Conservation (phyloP, 1,284 basidiomycete genomes). For the Apiotrichum laibachii region DNA sequence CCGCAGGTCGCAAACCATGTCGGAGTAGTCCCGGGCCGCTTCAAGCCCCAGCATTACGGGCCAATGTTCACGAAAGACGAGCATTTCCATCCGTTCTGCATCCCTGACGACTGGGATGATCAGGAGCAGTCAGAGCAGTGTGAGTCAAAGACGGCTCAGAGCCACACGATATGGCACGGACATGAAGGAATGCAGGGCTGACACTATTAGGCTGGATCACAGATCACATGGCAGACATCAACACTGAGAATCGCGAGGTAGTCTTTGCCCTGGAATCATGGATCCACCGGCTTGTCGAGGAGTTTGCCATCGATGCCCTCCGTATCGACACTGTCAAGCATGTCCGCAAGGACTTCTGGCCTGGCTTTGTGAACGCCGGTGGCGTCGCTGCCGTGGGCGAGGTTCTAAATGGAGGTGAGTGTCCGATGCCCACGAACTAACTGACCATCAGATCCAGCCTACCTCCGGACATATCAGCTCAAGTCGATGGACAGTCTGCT, state of each 20-base stretch:
- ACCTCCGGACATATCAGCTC: slow-evolving; percentile 46
- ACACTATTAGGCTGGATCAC: slow-evolving; percentile 48
- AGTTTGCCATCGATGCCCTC: slow-evolving; percentile 53
- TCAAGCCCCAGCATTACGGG: slow-evolving; percentile 24
- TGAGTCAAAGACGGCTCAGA: slow-evolving; percentile 16
- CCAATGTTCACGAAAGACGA: slow-evolving; percentile 12
- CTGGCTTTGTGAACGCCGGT: slow-evolving; percentile 48
- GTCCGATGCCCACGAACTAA: background rate
- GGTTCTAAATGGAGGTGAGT: slow-evolving; percentile 51
- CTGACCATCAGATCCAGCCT: slow-evolving; percentile 40
- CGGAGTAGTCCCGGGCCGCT: slow-evolving; percentile 42
- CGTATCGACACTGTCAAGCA: slow-evolving; percentile 56
- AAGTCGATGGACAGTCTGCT: slow-evolving; percentile 57
- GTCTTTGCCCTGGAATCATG: slow-evolving; percentile 49
- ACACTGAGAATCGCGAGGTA: slow-evolving; percentile 53
- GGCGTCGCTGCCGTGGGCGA: slow-evolving; percentile 55
- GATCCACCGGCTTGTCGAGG: slow-evolving; percentile 50
- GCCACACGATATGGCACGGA: too few species aligned
- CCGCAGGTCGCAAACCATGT: slow-evolving; percentile 50
- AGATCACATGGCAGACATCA: slow-evolving; percentile 52
- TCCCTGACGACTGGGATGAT: slow-evolving; percentile 50
- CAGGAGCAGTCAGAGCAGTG: slow-evolving; percentile 54
- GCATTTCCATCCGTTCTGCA: slow-evolving; percentile 53
- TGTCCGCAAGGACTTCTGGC: slow-evolving; percentile 56
- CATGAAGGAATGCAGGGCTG: background rate